Conservation (phyloP, 176 grass and related monocot genomes). For the Elymus sibiricus region DNA sequence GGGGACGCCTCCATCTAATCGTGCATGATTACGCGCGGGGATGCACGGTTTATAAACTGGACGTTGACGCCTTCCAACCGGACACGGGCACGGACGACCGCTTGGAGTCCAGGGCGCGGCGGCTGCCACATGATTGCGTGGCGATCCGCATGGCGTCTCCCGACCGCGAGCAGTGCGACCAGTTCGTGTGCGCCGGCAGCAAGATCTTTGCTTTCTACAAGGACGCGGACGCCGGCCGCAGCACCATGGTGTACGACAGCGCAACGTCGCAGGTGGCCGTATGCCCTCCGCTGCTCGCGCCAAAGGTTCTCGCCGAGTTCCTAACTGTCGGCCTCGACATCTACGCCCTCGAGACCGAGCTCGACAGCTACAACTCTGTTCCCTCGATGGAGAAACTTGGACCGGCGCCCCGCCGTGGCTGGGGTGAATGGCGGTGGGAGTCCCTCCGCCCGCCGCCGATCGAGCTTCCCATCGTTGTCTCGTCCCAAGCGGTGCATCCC, state of each 20-base stretch:
- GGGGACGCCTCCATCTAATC: not conserved
- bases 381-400: not conserved
- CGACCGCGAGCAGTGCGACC: not conserved
- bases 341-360: not conserved
- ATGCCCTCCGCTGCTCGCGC: not conserved
- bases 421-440: not conserved
- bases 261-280: not conserved
- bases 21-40: not conserved
- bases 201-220: not conserved
- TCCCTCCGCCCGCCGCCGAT: not conserved
- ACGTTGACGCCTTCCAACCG: not conserved
- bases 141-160: not conserved
- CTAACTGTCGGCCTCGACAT: not conserved
- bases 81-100: not conserved
- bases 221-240: not conserved
- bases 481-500: not conserved
- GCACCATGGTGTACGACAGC: not conserved
- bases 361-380: not conserved
- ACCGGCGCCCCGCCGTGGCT: not conserved
- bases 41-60: not conserved
- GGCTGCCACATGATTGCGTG: not conserved
- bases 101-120: not conserved
- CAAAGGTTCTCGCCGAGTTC: not conserved
- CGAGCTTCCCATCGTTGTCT: not conserved
- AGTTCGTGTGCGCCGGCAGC: not conserved